Conservation (phyloP, 2,329 filamentous ascomycete genomes). For the Orbilia oligospora region DNA sequence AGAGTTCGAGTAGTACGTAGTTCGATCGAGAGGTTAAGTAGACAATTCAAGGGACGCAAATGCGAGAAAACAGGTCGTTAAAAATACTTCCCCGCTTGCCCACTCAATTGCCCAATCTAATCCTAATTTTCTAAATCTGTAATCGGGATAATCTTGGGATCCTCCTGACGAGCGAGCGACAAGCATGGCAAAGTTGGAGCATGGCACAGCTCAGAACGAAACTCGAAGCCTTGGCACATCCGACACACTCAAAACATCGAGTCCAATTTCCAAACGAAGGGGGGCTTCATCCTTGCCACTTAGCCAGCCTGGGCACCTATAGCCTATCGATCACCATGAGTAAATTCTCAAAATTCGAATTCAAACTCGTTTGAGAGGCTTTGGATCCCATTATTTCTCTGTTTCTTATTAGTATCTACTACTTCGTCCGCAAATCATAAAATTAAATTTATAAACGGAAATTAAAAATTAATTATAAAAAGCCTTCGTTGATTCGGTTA, state of each 20-base stretch:
- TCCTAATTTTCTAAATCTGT: conserved; percentile 7
- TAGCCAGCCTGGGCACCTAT: conserved; percentile 10
- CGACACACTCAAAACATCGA: conserved; percentile 48
- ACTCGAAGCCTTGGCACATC: conserved; percentile 41
- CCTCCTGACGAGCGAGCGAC: conserved; percentile 13
- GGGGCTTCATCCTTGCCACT: conserved; percentile 27
- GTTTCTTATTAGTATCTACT: neutral
- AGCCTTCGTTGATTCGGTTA: neutral
- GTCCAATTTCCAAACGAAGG: conserved; percentile 59
- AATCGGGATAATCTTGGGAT: conserved; percentile 12
- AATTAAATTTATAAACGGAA: too few relatives aligned
- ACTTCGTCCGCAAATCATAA: neutral
- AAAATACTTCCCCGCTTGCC: neutral
- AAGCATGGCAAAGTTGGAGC: neutral
- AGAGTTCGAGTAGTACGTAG: neutral
- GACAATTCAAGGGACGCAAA: neutral
- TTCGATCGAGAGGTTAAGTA: too few relatives aligned
- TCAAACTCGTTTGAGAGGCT: neutral
- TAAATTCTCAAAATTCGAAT: neutral
- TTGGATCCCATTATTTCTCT: neutral
- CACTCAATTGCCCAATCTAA: neutral
- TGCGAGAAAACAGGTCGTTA: neutral
- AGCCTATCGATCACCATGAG: neutral
- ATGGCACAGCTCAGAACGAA: conserved; percentile 3
- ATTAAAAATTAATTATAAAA: too few relatives aligned